phyloP scores from a whole-genome alignment of 345 rosid species.

The Gossypium turneri region DNA sequence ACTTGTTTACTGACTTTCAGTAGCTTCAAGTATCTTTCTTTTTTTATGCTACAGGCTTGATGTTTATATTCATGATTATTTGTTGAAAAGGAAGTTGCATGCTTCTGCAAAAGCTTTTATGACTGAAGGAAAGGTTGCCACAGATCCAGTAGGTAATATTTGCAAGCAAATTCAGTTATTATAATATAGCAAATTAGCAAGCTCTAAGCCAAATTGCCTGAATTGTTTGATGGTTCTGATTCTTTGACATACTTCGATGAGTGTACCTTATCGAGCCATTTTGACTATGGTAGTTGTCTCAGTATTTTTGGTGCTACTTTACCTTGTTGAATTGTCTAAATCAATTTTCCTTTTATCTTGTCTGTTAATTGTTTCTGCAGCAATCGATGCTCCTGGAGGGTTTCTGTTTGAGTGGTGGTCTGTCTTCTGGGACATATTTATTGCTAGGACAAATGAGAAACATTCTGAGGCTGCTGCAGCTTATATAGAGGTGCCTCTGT shows the following conservation, averaged over 20 bases:
- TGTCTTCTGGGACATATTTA: slow-evolving; percentile 77
- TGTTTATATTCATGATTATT: slow-evolving; percentile 70
- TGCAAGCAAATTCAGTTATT: not conserved
- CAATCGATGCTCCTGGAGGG: slow-evolving; percentile 76
- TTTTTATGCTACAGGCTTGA: slow-evolving; percentile 48
- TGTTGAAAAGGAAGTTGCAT: slow-evolving; percentile 66
- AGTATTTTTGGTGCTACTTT: not conserved
- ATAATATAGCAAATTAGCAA: too few species aligned
- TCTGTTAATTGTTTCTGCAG: slow-evolving; percentile 29
- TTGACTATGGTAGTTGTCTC: not conserved
- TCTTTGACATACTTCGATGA: not conserved
- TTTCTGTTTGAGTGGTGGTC: slow-evolving; percentile 86
- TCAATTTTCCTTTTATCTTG: not conserved
- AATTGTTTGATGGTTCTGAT: not conserved
- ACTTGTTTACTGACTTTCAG: not conserved
- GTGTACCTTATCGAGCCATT: not conserved
- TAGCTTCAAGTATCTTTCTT: not conserved
- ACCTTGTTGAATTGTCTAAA: not conserved
- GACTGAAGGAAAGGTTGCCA: slow-evolving; percentile 73
- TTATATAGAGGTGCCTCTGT: slow-evolving; percentile 54
- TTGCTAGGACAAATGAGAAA: slow-evolving; percentile 68
- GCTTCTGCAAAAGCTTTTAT: slow-evolving; percentile 66
- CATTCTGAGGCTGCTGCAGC: slow-evolving; percentile 67
- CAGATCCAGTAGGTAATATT: slow-evolving; percentile 70
- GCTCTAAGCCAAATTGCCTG: not conserved